These are phyloP conservation scores for Xanthoceras sorbifolium DNA, from an alignment of 345 rosid genomes.

Conservation along the genomic window DNA sequence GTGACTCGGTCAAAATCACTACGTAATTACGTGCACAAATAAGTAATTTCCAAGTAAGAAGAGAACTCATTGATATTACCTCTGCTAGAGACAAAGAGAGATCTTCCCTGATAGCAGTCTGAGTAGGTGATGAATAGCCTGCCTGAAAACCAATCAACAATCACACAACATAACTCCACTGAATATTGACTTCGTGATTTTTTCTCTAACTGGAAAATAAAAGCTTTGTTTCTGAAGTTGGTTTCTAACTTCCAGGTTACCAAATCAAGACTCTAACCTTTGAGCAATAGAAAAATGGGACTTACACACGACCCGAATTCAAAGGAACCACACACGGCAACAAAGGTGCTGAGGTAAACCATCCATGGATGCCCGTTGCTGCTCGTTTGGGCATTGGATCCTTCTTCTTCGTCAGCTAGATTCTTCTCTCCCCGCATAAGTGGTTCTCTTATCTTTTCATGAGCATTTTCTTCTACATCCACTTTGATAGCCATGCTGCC, in stretches of 20 bases:
- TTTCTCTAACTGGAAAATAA: not conserved
- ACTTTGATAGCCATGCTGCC: conserved; percentile 39
- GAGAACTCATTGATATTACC: conserved; percentile 32
- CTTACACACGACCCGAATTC: conserved; percentile 88
- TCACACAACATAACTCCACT: not conserved
- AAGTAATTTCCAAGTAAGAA: not conserved
- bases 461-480: conserved; percentile 26
- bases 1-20: not conserved
- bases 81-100: conserved; percentile 63
- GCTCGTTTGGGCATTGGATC: conserved; percentile 15
- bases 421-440: conserved; percentile 33
- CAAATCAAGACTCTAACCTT: not conserved
- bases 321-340: conserved; percentile 85
- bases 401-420: conserved; percentile 27
- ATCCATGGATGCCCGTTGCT: conserved; percentile 52
- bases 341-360: conserved; percentile 78
- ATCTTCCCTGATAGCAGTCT: conserved; percentile 74
- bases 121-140: conserved; percentile 90
- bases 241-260: not conserved
- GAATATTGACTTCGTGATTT: too few relatives aligned
- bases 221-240: conserved; percentile 3
- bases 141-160: conserved; percentile 48
- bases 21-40: not conserved
- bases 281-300: not conserved
- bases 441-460: conserved; percentile 35